phyloP scores from a whole-genome alignment of 2,329 filamentous ascomycete genomes.

The Sporothrix variecibatus region DNA sequence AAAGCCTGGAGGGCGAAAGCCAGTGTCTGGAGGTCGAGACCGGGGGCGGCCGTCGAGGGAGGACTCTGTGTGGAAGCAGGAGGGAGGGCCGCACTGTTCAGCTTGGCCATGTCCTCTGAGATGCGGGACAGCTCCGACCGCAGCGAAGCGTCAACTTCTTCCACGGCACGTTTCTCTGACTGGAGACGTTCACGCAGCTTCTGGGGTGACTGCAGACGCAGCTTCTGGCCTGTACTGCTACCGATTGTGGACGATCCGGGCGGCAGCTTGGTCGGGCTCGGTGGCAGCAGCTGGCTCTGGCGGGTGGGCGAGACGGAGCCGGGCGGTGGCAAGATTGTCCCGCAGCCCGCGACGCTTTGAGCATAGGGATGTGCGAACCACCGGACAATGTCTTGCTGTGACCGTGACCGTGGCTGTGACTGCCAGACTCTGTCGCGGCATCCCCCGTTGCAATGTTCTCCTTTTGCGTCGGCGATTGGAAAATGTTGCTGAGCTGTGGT shows the following conservation, averaged over 20 bases:
- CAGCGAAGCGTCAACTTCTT: conserved; percentile 68
- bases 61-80: not conserved
- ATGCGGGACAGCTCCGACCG: conserved; percentile 78
- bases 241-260: conserved; percentile 23
- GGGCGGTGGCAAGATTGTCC: conserved; percentile 25
- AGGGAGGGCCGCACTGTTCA: conserved; percentile 43
- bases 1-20: conserved; percentile 63
- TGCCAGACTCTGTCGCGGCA: conserved; percentile 21
- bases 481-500: conserved; percentile 37
- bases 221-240: conserved; percentile 47
- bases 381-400: conserved; percentile 54
- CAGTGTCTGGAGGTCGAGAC: conserved; percentile 43
- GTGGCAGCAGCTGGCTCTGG: conserved; percentile 32
- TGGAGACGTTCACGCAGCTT: conserved; percentile 84
- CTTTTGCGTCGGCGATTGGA: conserved; percentile 42
- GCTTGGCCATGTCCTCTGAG: conserved; percentile 71
- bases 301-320: conserved; percentile 36
- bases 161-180: conserved; percentile 74
- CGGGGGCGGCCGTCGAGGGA: not conserved
- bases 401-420: not conserved
- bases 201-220: conserved; percentile 70
- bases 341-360: conserved; percentile 45
- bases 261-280: conserved; percentile 42
- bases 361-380: conserved; percentile 53
- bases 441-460: conserved; percentile 43